Conservation (phyloP, 2,329 filamentous ascomycete species). For the Ceratocystis alfenasii region DNA sequence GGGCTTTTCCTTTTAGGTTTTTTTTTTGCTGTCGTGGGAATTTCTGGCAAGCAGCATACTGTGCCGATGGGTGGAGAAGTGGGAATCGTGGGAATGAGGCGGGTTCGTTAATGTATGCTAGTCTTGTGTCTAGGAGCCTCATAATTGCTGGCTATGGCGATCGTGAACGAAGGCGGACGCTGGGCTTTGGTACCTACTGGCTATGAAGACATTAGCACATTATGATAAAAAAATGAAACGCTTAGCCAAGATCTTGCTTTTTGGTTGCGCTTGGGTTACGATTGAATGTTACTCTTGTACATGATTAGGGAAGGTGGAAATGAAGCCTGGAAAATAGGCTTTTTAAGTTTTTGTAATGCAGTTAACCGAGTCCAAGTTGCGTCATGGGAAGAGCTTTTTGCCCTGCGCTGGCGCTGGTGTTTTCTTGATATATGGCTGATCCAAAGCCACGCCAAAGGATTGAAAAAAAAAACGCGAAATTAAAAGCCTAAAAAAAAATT, state of each 20-base stretch:
- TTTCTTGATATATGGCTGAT: not conserved
- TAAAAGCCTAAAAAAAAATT: not conserved
- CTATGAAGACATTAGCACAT: no score
- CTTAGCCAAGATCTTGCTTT: no score
- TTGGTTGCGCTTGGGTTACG: no score
- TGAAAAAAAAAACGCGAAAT: not conserved
- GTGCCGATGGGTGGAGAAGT: not conserved
- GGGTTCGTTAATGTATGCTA: not conserved
- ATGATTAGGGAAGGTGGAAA: not conserved
- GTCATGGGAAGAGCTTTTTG: not conserved
- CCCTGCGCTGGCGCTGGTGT: not conserved
- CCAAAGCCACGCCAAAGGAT: not conserved
- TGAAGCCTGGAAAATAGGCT: not conserved
- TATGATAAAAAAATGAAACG: no score
- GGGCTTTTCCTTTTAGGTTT: not conserved
- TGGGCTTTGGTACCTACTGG: no score
- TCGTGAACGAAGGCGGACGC: no score
- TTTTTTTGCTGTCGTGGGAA: not conserved
- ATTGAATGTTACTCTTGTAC: not conserved
- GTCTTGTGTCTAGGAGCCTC: not conserved
- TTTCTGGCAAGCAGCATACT: not conserved
- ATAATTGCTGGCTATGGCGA: not conserved
- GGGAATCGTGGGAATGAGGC: no score
- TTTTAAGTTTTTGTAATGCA: not conserved
- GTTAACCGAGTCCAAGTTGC: slow-evolving; percentile 7